Base-by-base conservation (phyloP, 306 rosid species). In the Casuarina equisetifolia region DNA sequence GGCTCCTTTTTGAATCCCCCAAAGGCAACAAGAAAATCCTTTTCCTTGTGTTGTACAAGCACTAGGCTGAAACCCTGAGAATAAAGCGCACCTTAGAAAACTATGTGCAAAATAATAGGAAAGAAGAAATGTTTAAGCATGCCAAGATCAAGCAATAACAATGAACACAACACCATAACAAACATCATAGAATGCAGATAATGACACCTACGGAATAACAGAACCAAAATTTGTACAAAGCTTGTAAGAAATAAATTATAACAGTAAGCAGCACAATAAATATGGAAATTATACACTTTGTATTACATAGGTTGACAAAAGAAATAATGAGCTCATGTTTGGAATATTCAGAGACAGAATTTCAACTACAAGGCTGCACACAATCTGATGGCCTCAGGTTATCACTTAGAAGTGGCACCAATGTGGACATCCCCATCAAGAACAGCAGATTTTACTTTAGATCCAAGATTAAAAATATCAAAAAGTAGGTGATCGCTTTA, bases 1-100 rank as follows among this genome's bases (percentile, higher is more conserved):
- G 94, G 84, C 76, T 94, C 98, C 81, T 92, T 94, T 81, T 86
- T 94, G 84, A 87, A 89, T 80, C 98, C 97, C 78, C 98, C 97
- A 86, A 94, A 94, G 69, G 97, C 97, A 78, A 94, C 92, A 72
- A 94, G 97, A 86, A 89, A 94, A 82, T 94, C 94, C 74, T 90
- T 94, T 73, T 94, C 97, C 82, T 94, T 92, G 83, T 88, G 94
- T 79, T 88, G 97, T 82, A 89, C 91, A 39, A 81, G 85, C 63
- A 86, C 96, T 76, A 94, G 81, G 85, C 96, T 94, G 91, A 94
- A 94, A 79, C 98, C 96, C 98, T 94, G 83, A 64, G 38, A 81
- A 72, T 76, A 81, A 38, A 77, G 66, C 25, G 72, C 49, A 39
- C 70, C 55, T 69, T 16, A 54, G 75, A 81, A 51, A 79, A 57